Evolutionary conservation across 1,284 basidiomycete species (phyloP), one percentile per base, ranked within the genome.

Genomic region (Ceratobasidium sp.): DNA sequence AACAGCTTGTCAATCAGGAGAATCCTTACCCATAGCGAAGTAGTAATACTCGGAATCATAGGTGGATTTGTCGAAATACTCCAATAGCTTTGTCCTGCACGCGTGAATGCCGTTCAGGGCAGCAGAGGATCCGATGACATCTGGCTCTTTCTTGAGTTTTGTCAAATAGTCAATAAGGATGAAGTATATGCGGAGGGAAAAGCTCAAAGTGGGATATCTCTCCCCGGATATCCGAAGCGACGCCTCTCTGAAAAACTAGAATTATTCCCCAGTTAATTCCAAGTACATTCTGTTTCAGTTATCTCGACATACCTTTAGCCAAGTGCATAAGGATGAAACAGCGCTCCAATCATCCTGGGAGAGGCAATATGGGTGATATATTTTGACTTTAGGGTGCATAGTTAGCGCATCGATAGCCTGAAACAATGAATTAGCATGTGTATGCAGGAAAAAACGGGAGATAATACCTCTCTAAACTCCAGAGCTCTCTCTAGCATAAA

Each of bases 1-100:
- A 21, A 61, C n/a, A 21, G 13, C 38, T 26, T 46, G 38, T 14
- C 49, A 70, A 44, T 47, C 63, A 50, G 58, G 61, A 32, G 38
- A 64, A 26, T 30, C 67, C 62, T 57, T 50, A 69, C 73, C 35
- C 9, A 44, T 47, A 18, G 73, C 50, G 58, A 49, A 62, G 47
- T 71, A 71, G n/a, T 74, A 74, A 14, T 71, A 74, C 21, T 71
- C 73, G 4, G 73, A 71, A n/a, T 74, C 66, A 28, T 52, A 52
- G 16, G 73, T 61, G 4, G 73, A 46, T 18, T 61, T 50, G 54
- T 74, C 73, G 44, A 62, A 71, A n/a, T 26, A 74, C 21, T 74
- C 57, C 1, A 61, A n/a, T 11, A 74, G 58, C 59, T 71, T 71
- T 26, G 43, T 57, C 32, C 71, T 55, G 55, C 66, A 69, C 14